Evolutionary conservation across 2,329 filamentous ascomycete genomes (phyloP), one percentile per base, ranked within the genome.

Genomic region (Fusarium buxicola): DNA sequence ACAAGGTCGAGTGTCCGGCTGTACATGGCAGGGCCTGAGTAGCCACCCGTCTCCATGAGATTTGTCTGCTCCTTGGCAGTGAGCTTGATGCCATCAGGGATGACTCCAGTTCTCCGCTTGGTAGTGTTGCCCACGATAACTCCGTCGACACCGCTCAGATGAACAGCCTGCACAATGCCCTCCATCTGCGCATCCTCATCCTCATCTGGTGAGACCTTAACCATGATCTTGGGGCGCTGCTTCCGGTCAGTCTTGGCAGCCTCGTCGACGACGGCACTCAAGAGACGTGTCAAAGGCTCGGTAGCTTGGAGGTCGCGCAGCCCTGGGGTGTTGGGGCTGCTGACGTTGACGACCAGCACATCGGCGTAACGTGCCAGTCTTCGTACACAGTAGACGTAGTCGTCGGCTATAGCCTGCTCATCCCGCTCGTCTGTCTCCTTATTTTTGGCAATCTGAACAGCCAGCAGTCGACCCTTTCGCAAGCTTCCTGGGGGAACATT

Each of bases 111-210:
- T 38, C 95, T 85, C 65, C 89, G 86, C 78, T 95, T 96, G 3
- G 95, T 99, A 0, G 95, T 99, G 80, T 99, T 99, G 10, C 94
- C 95, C 5, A 99, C 94, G 61, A 99, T 97, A 31, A 99, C 88
- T 25, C 95, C 95, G 69, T 97, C 94, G 2, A 98, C 94, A 7
- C 94, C 94, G 58, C 91, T 92, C 66, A 83, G 82, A 81, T 88
- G 90, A 11, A 97, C 89, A 0, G 94, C 94, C 68, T 93, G 86
- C 59, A 92, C 94, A 53, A 99, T 96, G 8, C 94, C 95, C 36
- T 89, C 85, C 60, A 99, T 86, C 74, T 99, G 93, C 53, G 88
- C 82, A 48, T 93, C 88, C 16, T 90, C 87, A 74, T 97, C 92
- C 78, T 98, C 95, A 69, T 99, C 95, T 0, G 95, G 95, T 57